Percentiles rank a stretch among this genome's conserved stretches.
Evolutionary conservation across 2,329 filamentous ascomycete species (phyloP).

Genomic region (Aspergillus terreus): DNA sequence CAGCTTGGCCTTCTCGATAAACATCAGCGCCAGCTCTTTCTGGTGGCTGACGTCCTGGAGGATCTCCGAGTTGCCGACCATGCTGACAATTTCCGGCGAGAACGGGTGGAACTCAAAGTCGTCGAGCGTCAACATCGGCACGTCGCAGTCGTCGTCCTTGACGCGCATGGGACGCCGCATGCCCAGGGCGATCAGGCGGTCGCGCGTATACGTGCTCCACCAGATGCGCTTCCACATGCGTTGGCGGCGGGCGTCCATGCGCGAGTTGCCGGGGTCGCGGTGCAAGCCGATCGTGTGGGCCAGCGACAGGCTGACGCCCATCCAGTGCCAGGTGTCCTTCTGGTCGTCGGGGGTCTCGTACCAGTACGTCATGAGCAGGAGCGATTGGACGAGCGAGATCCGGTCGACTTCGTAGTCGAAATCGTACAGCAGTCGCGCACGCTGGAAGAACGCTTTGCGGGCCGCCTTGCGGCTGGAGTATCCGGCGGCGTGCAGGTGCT

Average conservation of each 20-base stretch:
- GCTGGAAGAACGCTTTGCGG: constrained; percentile 83
- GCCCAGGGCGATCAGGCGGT: constrained; percentile 84
- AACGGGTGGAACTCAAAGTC: constrained; percentile 78
- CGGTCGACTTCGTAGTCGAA: constrained; percentile 93
- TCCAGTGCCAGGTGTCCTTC: constrained; percentile 98
- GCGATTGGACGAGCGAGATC: constrained; percentile 79
- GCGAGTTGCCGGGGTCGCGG: constrained; percentile 74
- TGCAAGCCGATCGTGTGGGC: constrained; percentile 92
- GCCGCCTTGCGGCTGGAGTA: constrained; percentile 76
- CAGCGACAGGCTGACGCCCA: constrained; percentile 90
- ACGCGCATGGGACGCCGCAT: constrained; percentile 92
- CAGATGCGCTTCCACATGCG: constrained; percentile 92
- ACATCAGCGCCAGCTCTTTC: constrained; percentile 77
- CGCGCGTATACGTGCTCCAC: constrained; percentile 97
- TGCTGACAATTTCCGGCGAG: constrained; percentile 63
- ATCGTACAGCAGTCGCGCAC: constrained; percentile 85
- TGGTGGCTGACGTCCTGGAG: constrained; percentile 71
- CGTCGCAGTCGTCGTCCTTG: constrained; percentile 89
- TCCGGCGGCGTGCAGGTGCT: constrained; percentile 70
- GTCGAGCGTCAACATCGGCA: constrained; percentile 77
- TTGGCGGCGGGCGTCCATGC: constrained; percentile 69
- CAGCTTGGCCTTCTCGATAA: constrained; percentile 85
- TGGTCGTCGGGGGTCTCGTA: constrained; percentile 96
- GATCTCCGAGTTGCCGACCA: constrained; percentile 67
- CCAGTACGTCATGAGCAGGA: constrained; percentile 94